phyloP scores from a whole-genome alignment of 2,329 filamentous ascomycete species.

The Penicillium griseofulvum region DNA sequence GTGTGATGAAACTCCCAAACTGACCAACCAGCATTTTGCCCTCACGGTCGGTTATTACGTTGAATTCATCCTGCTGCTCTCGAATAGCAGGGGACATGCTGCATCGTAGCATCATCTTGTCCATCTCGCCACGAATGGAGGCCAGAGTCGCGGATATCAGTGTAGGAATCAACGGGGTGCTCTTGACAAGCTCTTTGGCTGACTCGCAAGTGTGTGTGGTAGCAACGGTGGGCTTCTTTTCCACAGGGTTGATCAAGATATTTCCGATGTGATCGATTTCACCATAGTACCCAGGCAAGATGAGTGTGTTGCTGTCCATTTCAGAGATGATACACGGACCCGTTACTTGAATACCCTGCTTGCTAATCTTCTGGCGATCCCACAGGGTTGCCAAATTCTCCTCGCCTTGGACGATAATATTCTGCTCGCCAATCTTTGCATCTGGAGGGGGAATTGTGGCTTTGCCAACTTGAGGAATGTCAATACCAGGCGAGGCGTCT shows the following conservation, averaged over 20 bases:
- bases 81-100: slow-evolving; percentile 53
- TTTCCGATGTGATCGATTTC: slow-evolving; percentile 51
- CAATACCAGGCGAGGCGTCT: slow-evolving; percentile 44
- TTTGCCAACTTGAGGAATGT: slow-evolving; percentile 36
- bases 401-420: slow-evolving; percentile 43
- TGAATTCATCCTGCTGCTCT: slow-evolving; percentile 54
- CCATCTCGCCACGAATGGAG: slow-evolving; percentile 51
- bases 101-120: slow-evolving; percentile 51
- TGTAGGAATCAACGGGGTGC: slow-evolving; percentile 45
- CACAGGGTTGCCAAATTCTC: slow-evolving; percentile 45
- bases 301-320: slow-evolving; percentile 53
- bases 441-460: slow-evolving; percentile 33
- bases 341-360: slow-evolving; percentile 40
- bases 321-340: slow-evolving; percentile 51
- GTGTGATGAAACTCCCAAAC: slow-evolving; percentile 51
- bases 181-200: slow-evolving; percentile 37
- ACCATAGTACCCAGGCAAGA: slow-evolving; percentile 48
- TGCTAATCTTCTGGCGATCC: slow-evolving; percentile 44
- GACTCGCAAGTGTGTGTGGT: slow-evolving; percentile 37
- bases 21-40: slow-evolving; percentile 54
- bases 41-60: slow-evolving; percentile 50
- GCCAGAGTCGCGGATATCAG: slow-evolving; percentile 47
- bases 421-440: slow-evolving; percentile 40
- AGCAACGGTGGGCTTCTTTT: slow-evolving; percentile 28
- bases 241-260: slow-evolving; percentile 47